Percentiles rank a stretch among this genome's conserved stretches.
Conservation (phyloP, 495 filamentous ascomycete species). For the Aspergillus sclerotioniger region DNA sequence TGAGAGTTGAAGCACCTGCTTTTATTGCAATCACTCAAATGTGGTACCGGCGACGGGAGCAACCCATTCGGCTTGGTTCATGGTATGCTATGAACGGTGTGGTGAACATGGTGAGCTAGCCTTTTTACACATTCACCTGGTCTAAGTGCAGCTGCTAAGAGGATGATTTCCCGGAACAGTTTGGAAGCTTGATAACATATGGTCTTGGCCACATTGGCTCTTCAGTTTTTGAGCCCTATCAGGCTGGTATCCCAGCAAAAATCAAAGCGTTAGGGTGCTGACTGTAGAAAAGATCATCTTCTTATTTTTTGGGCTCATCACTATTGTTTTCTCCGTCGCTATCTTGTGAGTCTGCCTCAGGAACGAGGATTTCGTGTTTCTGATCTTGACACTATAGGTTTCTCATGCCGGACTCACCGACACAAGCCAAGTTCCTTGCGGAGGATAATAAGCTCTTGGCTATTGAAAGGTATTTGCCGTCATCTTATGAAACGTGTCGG, state of each 20-base stretch:
- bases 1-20: conserved; percentile 44
- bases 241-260: conserved; percentile 42
- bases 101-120: conserved; percentile 46
- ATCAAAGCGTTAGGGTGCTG: not conserved
- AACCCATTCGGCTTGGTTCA: conserved; percentile 55
- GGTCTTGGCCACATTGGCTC: conserved; percentile 60
- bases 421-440: conserved; percentile 56
- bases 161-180: conserved; percentile 17
- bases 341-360: conserved; percentile 33
- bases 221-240: conserved; percentile 52
- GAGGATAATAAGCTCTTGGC: conserved; percentile 60
- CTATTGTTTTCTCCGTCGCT: conserved; percentile 45
- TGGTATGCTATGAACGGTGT: conserved; percentile 63
- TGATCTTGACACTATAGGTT: conserved; percentile 22
- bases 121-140: not conserved
- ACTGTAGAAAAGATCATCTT: conserved; percentile 47
- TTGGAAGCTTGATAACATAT: conserved; percentile 53
- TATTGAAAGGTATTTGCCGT: conserved; percentile 49
- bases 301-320: conserved; percentile 53
- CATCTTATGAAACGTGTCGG: not conserved
- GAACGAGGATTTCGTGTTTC: not conserved
- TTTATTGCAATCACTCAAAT: conserved; percentile 62
- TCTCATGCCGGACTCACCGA: conserved; percentile 60
- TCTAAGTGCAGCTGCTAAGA: not conserved
- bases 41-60: conserved; percentile 61